Base-by-base conservation (phyloP, 2,329 filamentous ascomycete species). In the Colletotrichum camelliae region DNA sequence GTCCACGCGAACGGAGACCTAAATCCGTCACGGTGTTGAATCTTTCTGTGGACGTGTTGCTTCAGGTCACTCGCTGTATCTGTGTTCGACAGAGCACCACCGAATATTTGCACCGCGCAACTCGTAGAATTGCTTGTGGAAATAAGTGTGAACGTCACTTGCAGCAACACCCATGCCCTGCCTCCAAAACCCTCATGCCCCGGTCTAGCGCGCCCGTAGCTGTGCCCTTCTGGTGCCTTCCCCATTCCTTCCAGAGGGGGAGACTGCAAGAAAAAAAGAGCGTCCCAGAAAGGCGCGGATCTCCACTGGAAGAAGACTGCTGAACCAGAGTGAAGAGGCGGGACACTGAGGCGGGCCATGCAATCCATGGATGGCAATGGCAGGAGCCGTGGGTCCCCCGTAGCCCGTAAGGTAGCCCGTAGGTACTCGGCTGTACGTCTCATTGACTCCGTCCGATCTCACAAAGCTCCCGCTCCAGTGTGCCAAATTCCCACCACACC, bases 1-100 rank as follows among this genome's bases (percentile, higher is more conserved):
- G 52, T 78, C 75, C 75, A 77, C 77, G 68, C 75, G 72, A 77
- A 77, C 24, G n/a, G n/a, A 31, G 29, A n/a, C 24, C 10, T 15
- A 71, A 64, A 48, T 57, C 52, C 55, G 27, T 55, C 65, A 33
- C 33, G 27, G 35, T n/a, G 18, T 43, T 43, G 39, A 43, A 43
- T 43, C 39, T 43, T 43, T 43, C 39, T 4, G 18, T n/a, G 18
- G 39, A 43, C 16, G 39, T n/a, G 39, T n/a, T 43, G 39, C 39
- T 43, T 43, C 4, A 0, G 13, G 43, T 52, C n/a, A 21, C 43
- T 52, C 3, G n/a, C 10, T 52, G 43, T 21, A 52, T 52, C n/a
- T 21, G n/a, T 21, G 21, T 52, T 21, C 10, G n/a, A 52, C 43
- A 21, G 2, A 33, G 10, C 29, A 27, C 24, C 24, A 27, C 24